Evolutionary conservation across 2,329 filamentous ascomycete species (phyloP), one percentile per base, ranked within the genome.

Genomic region (Didymella lethalis): DNA sequence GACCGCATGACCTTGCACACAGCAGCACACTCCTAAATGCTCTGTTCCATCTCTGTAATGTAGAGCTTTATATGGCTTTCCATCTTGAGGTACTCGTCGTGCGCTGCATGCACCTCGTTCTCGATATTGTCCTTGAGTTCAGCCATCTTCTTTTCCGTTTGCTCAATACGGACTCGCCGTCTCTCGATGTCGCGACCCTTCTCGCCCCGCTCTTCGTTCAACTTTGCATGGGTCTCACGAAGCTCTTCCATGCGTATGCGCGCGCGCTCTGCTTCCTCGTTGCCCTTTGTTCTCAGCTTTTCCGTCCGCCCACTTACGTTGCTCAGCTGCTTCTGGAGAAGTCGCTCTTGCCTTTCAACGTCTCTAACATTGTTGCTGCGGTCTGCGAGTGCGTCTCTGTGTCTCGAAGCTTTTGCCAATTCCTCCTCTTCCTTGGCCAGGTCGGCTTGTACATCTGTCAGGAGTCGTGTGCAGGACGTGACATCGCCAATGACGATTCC

Each of bases 71-170:
- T 96, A 75, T 99, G 95, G 36, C 92, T 90, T 78, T 98, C 94
- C 87, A 99, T 90, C 86, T 97, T 97, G 75, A 96, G 85, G 78
- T 97, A 99, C 81, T 98, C 92, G 66, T 96, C 93, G 69, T 96
- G 88, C 0, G 95, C 93, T 55, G 86, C 87, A 74, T 95, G 91
- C 8, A 98, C 90, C 78, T 99, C 95, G 62, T 90, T 93, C 75
- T 98, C 94, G 63, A 99, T 97, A 70, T 95, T 96, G 76, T 98
- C 95, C 75, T 97, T 98, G 67, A 99, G 84, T 78, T 99, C 95
- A 47, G 90, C 88, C 94, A 98, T 99, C 93, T 98, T 98, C 82
- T 98, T 98, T 85, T 98, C 94, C 8, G 92, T 97, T 81, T 97
- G 93, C 79, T 99, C 95, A 64, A 99, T 98, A 61, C 93, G 84